Evolutionary conservation across 108 stramenopile genomes (phyloP).

Genomic region (Halocafeteria seosinensis): DNA sequence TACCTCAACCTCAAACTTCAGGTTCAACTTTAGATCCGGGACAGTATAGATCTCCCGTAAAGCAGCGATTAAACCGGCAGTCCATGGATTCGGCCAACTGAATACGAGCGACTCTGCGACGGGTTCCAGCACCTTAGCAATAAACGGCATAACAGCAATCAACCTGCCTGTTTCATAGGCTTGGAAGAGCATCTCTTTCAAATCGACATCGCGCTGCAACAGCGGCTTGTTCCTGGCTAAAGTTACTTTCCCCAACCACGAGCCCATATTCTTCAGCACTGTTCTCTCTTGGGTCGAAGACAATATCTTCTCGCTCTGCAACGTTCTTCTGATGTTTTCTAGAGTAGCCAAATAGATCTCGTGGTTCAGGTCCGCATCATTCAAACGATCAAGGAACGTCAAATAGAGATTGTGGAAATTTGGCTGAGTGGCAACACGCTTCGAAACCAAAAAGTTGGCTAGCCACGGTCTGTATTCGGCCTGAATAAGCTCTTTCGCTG

Average conservation of each 20-base stretch:
- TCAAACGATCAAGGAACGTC: conserved; percentile 71
- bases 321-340: conserved; percentile 68
- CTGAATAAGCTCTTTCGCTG: conserved; percentile 61
- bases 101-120: conserved; percentile 75
- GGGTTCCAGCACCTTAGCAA: conserved; percentile 89
- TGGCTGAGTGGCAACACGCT: conserved; percentile 86
- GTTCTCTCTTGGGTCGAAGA: conserved; percentile 82
- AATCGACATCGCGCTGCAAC: conserved; percentile 80
- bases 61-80: conserved; percentile 82
- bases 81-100: conserved; percentile 95
- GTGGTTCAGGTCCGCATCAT: conserved; percentile 52
- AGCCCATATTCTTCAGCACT: conserved; percentile 87
- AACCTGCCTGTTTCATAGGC: conserved; percentile 91
- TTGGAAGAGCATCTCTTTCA: conserved; percentile 85
- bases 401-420: conserved; percentile 86
- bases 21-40: conserved; percentile 93
- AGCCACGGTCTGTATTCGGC: conserved; percentile 80
- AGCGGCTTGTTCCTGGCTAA: conserved; percentile 86
- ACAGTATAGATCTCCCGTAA: conserved; percentile 79
- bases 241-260: conserved; percentile 92
- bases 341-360: conserved; percentile 71
- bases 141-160: conserved; percentile 90
- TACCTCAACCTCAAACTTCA: conserved; percentile 97
- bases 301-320: conserved; percentile 76
- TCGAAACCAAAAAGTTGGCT: conserved; percentile 86